Conservation (phyloP, 75 land plant genomes). For the Sequoia sempervirens region DNA sequence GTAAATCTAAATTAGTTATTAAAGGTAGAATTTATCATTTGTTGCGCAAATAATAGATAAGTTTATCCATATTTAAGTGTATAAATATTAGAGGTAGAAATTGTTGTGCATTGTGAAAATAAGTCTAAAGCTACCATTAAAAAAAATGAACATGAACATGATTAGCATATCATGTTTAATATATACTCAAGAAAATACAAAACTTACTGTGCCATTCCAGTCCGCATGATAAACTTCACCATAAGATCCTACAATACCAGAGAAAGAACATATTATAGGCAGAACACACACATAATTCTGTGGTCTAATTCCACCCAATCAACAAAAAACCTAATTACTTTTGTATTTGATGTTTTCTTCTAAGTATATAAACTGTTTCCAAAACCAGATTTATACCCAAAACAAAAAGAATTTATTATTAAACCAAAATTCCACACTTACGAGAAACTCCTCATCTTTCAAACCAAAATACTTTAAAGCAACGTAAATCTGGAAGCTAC, state of each 20-base stretch:
- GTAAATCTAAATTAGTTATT: no score
- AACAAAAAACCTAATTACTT: not conserved
- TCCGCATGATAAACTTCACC: slow-evolving; percentile 93
- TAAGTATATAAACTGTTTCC: not conserved
- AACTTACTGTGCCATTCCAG: slow-evolving; percentile 87
- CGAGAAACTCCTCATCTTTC: not conserved
- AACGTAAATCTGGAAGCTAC: not conserved
- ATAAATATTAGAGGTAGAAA: not conserved
- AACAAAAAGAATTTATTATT: not conserved
- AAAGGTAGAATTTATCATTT: no score
- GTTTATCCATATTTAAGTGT: not conserved
- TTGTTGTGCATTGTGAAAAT: not conserved
- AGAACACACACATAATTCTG: not conserved
- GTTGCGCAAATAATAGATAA: not conserved
- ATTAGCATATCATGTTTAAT: not conserved
- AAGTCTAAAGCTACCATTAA: not conserved
- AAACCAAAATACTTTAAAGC: not conserved
- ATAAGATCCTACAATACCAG: slow-evolving; percentile 62
- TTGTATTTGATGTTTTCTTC: not conserved
- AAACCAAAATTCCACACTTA: not conserved
- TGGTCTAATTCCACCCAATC: not conserved
- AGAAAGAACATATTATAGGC: not conserved
- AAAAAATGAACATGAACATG: not conserved
- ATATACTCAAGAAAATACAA: not conserved
- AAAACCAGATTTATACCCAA: not conserved